A percentile compares a stretch with the other conserved stretches of the same genome.
phyloP scores from a whole-genome alignment of 2,329 filamentous ascomycete species.

The Nectriaceae sp. region DNA sequence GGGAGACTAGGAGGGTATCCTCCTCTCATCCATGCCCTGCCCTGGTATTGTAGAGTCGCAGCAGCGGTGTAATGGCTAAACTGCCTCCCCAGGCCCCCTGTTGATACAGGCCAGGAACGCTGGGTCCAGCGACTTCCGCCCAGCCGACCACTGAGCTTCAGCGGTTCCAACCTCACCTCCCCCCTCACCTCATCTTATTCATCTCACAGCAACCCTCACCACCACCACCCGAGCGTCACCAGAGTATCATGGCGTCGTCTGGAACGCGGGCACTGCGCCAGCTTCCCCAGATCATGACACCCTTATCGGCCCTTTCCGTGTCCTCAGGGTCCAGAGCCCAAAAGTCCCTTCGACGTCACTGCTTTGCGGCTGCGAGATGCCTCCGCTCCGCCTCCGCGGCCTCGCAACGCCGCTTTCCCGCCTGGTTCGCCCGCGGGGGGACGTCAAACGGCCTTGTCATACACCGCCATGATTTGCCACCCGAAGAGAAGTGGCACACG shows the following conservation, averaged over 20 bases:
- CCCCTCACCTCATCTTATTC: background rate
- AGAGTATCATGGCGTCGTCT: background rate
- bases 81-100: too few species aligned
- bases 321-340: too few species aligned
- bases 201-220: background rate
- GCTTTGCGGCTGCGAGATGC: background rate
- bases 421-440: constrained; percentile 57
- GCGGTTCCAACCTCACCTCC: background rate
- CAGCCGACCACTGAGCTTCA: background rate
- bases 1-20: too few species aligned
- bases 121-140: background rate
- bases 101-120: background rate
- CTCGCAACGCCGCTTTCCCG: constrained; percentile 35
- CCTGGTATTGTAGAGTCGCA: too few species aligned
- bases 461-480: constrained; percentile 37
- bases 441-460: constrained; percentile 68
- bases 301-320: background rate
- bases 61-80: too few species aligned
- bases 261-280: background rate
- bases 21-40: too few species aligned
- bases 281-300: background rate
- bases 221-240: background rate
- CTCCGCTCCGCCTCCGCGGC: constrained; percentile 1
- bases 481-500: constrained; percentile 37
- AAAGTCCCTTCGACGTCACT: background rate